These are phyloP conservation scores for Eimeria falciformis DNA, from an alignment of 169 alveolate genomes.

Conservation along the genomic window DNA sequence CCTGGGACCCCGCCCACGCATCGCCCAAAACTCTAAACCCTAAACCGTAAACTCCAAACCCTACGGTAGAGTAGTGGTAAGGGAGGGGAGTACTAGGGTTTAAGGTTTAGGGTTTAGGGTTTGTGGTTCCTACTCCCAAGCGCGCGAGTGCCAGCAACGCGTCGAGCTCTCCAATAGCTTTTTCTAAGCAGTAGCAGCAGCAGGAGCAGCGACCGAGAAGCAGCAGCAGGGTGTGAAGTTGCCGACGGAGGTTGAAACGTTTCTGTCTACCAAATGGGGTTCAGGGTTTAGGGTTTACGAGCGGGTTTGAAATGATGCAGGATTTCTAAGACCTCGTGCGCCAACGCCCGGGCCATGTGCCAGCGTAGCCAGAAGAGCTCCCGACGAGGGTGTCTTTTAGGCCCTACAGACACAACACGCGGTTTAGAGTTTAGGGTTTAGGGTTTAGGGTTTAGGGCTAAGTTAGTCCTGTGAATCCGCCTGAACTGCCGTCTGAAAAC, in stretches of 20 bases:
- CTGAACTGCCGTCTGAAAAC: not conserved
- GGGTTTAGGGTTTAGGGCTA: conserved; percentile 13
- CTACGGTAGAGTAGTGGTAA: not conserved
- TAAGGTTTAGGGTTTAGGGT: not conserved
- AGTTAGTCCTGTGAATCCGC: not conserved
- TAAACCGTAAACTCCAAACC: not conserved
- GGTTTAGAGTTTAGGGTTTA: conserved; percentile 48
- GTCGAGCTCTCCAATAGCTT: conserved; percentile 22
- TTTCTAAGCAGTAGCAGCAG: not conserved
- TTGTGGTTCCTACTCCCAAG: not conserved
- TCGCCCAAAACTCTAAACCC: conserved; percentile 49
- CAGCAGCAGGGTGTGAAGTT: not conserved
- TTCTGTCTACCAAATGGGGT: not conserved
- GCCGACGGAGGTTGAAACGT: not conserved
- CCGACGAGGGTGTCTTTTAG: conserved; percentile 32
- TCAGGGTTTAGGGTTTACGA: conserved; percentile 41
- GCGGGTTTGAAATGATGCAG: conserved; percentile 16
- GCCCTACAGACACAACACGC: not conserved
- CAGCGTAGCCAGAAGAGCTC: conserved; percentile 6
- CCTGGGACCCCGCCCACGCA: too few species aligned
- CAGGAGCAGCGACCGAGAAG: not conserved
- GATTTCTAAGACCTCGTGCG: not conserved
- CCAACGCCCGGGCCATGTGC: not conserved
- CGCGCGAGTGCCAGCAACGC: conserved; percentile 26
- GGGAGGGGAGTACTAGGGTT: not conserved